These are phyloP conservation scores for Scortechinia acanthostroma DNA, from an alignment of 2,329 filamentous ascomycete species.

Conservation along the genomic window DNA sequence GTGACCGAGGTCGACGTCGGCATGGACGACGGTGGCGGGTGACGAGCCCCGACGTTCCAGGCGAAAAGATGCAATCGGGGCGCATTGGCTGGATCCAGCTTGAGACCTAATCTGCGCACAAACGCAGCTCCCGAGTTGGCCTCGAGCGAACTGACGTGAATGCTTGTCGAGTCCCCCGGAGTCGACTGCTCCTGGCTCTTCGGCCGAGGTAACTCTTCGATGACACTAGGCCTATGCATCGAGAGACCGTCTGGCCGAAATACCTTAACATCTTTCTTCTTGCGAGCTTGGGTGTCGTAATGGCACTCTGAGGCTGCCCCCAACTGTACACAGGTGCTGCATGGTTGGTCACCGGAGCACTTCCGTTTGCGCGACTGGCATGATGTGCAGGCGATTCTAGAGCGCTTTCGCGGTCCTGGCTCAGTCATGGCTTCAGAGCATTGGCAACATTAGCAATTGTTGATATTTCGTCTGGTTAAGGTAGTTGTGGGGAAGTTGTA, in stretches of 20 bases:
- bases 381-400: background rate
- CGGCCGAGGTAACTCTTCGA: background rate
- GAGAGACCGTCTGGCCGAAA: background rate
- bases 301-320: slow-evolving; percentile 1
- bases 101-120: slow-evolving; percentile 31
- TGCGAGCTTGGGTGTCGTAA: background rate
- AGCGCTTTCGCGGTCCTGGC: background rate
- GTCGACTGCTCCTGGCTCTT: background rate
- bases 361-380: background rate
- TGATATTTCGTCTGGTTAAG: too few relatives aligned
- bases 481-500: too few relatives aligned
- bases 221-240: background rate
- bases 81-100: slow-evolving; percentile 27
- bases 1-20: slow-evolving; percentile 7
- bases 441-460: too few relatives aligned
- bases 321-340: background rate
- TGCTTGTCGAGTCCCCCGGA: background rate
- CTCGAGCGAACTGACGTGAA: too few relatives aligned
- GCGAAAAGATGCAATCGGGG: slow-evolving; percentile 35
- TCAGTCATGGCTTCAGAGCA: too few relatives aligned
- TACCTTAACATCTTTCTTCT: background rate
- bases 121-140: slow-evolving; percentile 23
- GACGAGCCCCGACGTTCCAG: slow-evolving; percentile 26
- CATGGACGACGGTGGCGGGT: slow-evolving; percentile 16
- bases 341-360: background rate